phyloP scores from a whole-genome alignment of 352 stramenopile species.

The Phytophthora quininea region DNA sequence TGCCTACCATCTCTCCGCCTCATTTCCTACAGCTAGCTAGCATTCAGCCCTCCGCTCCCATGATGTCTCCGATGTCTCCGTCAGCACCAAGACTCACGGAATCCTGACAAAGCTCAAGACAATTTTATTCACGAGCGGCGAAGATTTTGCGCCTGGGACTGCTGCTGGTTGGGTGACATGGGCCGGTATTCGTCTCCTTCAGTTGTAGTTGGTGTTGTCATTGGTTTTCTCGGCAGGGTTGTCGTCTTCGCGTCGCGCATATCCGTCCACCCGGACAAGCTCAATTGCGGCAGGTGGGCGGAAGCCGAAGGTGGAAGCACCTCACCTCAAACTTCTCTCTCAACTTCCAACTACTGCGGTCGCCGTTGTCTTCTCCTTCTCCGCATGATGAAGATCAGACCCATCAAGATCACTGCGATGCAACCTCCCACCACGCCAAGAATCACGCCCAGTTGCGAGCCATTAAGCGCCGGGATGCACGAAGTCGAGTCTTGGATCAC shows the following conservation, averaged over 20 bases:
- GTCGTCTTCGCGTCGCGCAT: constrained; percentile 48
- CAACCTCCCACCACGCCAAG: constrained; percentile 26
- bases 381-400: constrained; percentile 5
- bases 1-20: constrained; percentile 17
- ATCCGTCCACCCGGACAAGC: constrained; percentile 52
- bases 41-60: constrained; percentile 19
- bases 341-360: constrained; percentile 7
- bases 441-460: constrained; percentile 33
- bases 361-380: background rate
- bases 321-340: constrained; percentile 16
- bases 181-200: constrained; percentile 47
- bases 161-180: constrained; percentile 36
- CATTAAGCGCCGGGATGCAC: constrained; percentile 31
- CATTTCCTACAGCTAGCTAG: constrained; percentile 29
- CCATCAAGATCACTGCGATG: constrained; percentile 36
- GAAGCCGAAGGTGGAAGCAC: constrained; percentile 12
- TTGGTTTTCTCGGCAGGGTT: constrained; percentile 16
- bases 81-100: constrained; percentile 27
- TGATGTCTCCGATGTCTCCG: constrained; percentile 21
- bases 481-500: constrained; percentile 26
- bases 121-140: background rate
- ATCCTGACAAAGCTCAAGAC: constrained; percentile 14
- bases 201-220: constrained; percentile 15
- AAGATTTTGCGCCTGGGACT: constrained; percentile 1
- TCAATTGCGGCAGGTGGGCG: constrained; percentile 39